phyloP scores from a whole-genome alignment of 768 basidiomycete genomes.

The Cystobasidium ongulense region DNA sequence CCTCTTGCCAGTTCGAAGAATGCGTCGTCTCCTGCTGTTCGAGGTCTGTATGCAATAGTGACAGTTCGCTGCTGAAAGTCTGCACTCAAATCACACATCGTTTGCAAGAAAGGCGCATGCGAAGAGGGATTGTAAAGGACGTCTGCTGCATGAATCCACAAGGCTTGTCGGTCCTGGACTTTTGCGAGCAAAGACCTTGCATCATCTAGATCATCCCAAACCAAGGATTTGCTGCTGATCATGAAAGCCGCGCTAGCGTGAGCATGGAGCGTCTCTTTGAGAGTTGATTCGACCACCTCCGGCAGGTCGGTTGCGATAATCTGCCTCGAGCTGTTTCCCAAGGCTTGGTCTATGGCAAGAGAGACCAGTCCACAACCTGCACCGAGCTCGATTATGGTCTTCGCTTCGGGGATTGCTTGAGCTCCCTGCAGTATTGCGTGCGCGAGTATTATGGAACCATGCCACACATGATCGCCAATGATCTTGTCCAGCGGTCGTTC shows the following conservation, averaged over 20 bases:
- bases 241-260: not conserved
- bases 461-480: slow-evolving; percentile 27
- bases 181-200: not conserved
- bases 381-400: slow-evolving; percentile 37
- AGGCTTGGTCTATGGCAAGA: not conserved
- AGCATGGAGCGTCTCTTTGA: slow-evolving; percentile 30
- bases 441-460: slow-evolving; percentile 15
- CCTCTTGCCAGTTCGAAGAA: slow-evolving; percentile 33
- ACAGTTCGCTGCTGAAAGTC: not conserved
- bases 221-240: not conserved
- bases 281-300: slow-evolving; percentile 36
- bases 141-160: slow-evolving; percentile 37
- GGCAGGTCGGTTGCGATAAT: slow-evolving; percentile 36
- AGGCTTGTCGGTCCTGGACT: not conserved
- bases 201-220: slow-evolving; percentile 31
- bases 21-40: slow-evolving; percentile 37
- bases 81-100: slow-evolving; percentile 22
- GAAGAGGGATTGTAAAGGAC: slow-evolving; percentile 39
- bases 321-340: not conserved
- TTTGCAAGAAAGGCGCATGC: slow-evolving; percentile 34
- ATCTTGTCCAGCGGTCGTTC: slow-evolving; percentile 6
- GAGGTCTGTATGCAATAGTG: slow-evolving; percentile 37
- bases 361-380: slow-evolving; percentile 37
- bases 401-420: not conserved
- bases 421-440: not conserved